These are phyloP conservation scores for Neurospora crassa DNA, from an alignment of 2,329 filamentous ascomycete species.

Conservation along the genomic window DNA sequence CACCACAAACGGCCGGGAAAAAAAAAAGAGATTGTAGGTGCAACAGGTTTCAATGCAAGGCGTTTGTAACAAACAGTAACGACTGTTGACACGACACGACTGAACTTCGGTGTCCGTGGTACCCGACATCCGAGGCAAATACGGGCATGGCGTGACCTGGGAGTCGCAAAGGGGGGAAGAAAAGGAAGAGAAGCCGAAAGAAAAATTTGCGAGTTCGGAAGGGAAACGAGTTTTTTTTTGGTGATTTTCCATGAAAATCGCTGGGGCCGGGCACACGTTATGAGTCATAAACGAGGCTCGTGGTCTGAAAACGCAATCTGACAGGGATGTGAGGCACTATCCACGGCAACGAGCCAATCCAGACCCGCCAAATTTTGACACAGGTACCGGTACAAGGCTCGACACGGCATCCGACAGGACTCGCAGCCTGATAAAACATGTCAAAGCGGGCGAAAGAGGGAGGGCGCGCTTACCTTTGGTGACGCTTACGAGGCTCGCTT, in stretches of 20 bases:
- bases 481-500: not conserved
- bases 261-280: slow-evolving; percentile 1
- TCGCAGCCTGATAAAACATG: slow-evolving; percentile 9
- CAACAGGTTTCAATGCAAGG: not conserved
- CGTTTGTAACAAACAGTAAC: not conserved
- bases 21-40: not conserved
- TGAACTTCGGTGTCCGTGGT: not conserved
- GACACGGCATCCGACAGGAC: slow-evolving; percentile 4
- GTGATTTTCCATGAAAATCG: not conserved
- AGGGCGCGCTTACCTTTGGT: not conserved
- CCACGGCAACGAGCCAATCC: slow-evolving; percentile 7
- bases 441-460: not conserved
- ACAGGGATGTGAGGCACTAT: slow-evolving; percentile 12
- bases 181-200: not conserved
- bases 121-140: not conserved
- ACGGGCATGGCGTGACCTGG: not conserved
- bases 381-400: slow-evolving; percentile 14
- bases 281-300: slow-evolving; percentile 17
- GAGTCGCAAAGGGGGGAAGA: not conserved
- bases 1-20: not conserved
- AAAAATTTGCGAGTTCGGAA: not conserved
- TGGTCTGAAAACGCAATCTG: slow-evolving; percentile 6
- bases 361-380: not conserved
- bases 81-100: not conserved
- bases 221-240: not conserved